Base-by-base conservation (phyloP, 305 asterid genomes). In the Fraxinus angustifolia region DNA sequence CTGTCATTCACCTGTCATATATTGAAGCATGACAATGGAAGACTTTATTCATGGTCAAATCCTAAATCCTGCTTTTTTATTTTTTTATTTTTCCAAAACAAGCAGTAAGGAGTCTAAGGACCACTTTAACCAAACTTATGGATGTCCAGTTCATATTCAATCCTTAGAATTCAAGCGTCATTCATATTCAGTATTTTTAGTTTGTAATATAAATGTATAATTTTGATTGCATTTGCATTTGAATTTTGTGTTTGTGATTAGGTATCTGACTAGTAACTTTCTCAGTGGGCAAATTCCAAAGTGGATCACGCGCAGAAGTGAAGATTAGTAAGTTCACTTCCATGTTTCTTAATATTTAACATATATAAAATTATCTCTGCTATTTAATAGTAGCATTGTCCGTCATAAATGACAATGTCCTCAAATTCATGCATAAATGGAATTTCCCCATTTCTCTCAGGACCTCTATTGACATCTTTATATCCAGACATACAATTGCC, bases 211-310 rank as follows among this genome's bases (percentile, higher is more conserved):
- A 42, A 31, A 28, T 28, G 45, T 80, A 33, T 42, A 42, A 21
- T 65, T 8, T 56, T 74, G 58, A 50, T 50, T 50, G 8, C 0
- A 5, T 50, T 50, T 50, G 62, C 26, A 23, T 23, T 23, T 23
- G 26, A n/a, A 50, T 50, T 50, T 50, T 50, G 21, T 71, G 16
- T 19, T 72, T 71, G 48, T 80, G 45, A 76, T 65, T 81, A 90
- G 95, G 85, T 88, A 36, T 72, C 79, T 91, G 76, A 88, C 95
- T 6, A 76, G 87, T 70, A 91, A 90, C 85, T 76, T 45, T 40
- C 92, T 91, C 10, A 78, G 78, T 34, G 92, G 95, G 76, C 62
- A 77, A 1, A 48, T 90, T 81, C 92, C 86, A 42, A 78, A 78
- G 0, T 91, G 95, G 95, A 73, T 87, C 38, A 21, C 0, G 35